Percentiles rank a stretch among this genome's conserved stretches.
phyloP scores from a whole-genome alignment of 805 yeast species.

The Maudiozyma barnettii region DNA sequence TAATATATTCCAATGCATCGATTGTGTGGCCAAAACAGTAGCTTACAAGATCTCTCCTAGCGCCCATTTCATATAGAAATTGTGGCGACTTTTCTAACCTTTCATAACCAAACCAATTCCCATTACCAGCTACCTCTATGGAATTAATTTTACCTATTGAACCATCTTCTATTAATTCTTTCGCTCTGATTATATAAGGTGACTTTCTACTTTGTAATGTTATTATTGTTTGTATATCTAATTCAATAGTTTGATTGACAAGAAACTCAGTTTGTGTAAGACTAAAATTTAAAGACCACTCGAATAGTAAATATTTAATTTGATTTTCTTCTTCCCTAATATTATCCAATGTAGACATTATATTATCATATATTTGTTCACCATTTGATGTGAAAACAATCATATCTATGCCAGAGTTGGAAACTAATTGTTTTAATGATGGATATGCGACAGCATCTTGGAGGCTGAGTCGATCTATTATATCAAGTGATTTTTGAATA shows the following conservation, averaged over 20 bases:
- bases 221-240: conserved; percentile 12
- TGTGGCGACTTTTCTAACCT: conserved; percentile 12
- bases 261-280: conserved; percentile 10
- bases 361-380: conserved; percentile 7
- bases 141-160: conserved; percentile 17
- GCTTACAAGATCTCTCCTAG: conserved; percentile 12
- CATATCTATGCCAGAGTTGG: conserved; percentile 11
- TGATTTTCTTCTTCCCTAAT: conserved; percentile 2
- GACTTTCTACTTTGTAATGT: conserved; percentile 18
- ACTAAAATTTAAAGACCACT: conserved; percentile 15
- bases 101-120: conserved; percentile 18
- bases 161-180: conserved; percentile 14
- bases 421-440: conserved; percentile 8
- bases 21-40: conserved; percentile 18
- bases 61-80: conserved; percentile 11
- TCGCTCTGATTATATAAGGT: conserved; percentile 16
- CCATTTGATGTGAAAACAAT: conserved; percentile 11
- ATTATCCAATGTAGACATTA: conserved; percentile 7
- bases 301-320: conserved; percentile 12
- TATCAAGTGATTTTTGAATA: conserved; percentile 8
- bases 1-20: conserved; percentile 15
- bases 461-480: conserved; percentile 10
- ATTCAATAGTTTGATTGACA: conserved; percentile 6
- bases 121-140: conserved; percentile 15
- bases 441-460: conserved; percentile 11